phyloP scores from a whole-genome alignment of 768 basidiomycete species.

The Scleroderma bovista region DNA sequence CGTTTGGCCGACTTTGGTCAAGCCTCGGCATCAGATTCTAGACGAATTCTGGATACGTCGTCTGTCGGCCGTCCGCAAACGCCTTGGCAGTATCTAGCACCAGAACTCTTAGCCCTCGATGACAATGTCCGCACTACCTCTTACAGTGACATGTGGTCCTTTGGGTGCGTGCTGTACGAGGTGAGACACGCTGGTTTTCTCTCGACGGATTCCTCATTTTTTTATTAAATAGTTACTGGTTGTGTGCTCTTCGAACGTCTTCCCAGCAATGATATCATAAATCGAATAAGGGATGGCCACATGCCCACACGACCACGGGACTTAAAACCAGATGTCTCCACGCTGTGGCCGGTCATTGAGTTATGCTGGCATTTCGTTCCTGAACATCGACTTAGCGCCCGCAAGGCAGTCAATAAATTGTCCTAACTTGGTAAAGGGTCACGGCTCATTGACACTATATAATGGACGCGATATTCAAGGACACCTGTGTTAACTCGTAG shows the following conservation, averaged over 20 bases:
- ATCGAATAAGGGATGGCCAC: neutral
- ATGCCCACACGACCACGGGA: neutral
- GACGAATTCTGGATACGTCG: constrained; percentile 18
- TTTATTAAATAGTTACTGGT: constrained; percentile 16
- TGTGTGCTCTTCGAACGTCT: constrained; percentile 8
- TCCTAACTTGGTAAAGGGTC: neutral
- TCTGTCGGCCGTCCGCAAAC: constrained; percentile 10
- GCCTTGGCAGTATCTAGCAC: constrained; percentile 23
- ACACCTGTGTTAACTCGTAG: too few relatives aligned
- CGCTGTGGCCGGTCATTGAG: neutral
- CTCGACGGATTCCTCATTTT: neutral
- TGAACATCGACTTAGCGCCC: neutral
- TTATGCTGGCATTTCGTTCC: neutral
- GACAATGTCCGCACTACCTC: constrained; percentile 6
- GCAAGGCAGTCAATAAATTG: neutral
- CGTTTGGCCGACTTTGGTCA: constrained; percentile 24
- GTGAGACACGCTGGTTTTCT: constrained; percentile 6
- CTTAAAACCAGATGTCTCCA: neutral
- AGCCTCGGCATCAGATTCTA: constrained; percentile 20
- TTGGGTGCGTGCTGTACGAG: constrained; percentile 29
- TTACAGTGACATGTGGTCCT: constrained; percentile 21
- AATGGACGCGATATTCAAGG: too few relatives aligned
- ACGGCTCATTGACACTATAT: too few relatives aligned
- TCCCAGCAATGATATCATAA: neutral
- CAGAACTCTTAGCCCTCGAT: constrained; percentile 13